Conservation (phyloP, 116 monocot genomes). For the Thalassia testudinum region DNA sequence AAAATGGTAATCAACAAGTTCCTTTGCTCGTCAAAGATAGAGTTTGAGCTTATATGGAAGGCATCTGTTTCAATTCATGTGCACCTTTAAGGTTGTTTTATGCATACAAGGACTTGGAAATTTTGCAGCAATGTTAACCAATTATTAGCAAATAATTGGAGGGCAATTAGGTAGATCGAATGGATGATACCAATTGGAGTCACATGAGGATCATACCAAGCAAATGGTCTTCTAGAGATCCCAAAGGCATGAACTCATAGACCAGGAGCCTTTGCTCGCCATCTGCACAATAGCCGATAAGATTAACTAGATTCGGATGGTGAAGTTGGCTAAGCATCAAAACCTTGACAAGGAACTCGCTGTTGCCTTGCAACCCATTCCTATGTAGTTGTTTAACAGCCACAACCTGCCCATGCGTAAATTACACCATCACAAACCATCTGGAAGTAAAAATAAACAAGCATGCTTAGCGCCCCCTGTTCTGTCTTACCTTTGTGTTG, state of each 20-base stretch:
- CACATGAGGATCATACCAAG: conserved; percentile 1
- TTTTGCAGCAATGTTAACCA: too few relatives aligned
- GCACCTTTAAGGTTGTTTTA: too few relatives aligned
- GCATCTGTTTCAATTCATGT: too few relatives aligned
- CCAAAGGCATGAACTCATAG: conserved; percentile 48
- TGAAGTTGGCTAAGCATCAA: conserved; percentile 52
- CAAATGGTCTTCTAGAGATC: conserved; percentile 63
- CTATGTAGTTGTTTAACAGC: conserved; percentile 55
- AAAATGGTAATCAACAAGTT: too few relatives aligned
- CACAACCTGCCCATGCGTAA: conserved; percentile 16
- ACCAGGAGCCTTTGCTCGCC: conserved; percentile 64
- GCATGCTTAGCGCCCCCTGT: conserved; percentile 15
- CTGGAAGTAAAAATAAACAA: too few relatives aligned
- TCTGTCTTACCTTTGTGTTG: conserved; percentile 34
- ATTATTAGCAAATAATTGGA: neutral
- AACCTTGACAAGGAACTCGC: conserved; percentile 52
- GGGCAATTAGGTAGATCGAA: neutral
- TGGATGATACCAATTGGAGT: neutral
- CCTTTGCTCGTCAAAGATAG: too few relatives aligned
- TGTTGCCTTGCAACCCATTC: conserved; percentile 57
- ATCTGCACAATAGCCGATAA: conserved; percentile 56
- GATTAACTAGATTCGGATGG: conserved; percentile 44
- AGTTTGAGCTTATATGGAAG: too few relatives aligned
- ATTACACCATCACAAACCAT: too few relatives aligned
- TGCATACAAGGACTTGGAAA: too few relatives aligned